Conservation (phyloP, 768 basidiomycete species). For the Lentinula sp. region DNA sequence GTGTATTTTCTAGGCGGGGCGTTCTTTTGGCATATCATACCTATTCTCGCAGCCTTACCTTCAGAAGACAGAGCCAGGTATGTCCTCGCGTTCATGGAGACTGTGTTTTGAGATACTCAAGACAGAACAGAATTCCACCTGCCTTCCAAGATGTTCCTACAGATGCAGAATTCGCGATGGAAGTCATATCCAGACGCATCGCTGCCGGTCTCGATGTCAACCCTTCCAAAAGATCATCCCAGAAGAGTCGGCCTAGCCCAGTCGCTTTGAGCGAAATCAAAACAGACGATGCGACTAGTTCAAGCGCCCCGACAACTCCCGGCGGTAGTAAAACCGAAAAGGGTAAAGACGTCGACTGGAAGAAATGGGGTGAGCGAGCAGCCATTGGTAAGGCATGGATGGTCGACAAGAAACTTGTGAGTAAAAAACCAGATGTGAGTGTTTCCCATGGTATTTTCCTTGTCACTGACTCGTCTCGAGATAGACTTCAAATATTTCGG, state of each 20-base stretch:
- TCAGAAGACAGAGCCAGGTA: slow-evolving; percentile 41
- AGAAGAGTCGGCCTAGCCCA: slow-evolving; percentile 6
- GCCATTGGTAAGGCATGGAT: slow-evolving; percentile 39
- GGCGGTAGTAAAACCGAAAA: background rate
- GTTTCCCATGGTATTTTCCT: background rate
- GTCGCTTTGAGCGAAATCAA: background rate
- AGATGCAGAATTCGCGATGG: slow-evolving; percentile 67
- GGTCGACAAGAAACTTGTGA: slow-evolving; percentile 32
- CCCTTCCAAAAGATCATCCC: slow-evolving; percentile 21
- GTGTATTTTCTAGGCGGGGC: slow-evolving; percentile 40
- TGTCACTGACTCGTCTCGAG: background rate
- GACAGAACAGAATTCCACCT: slow-evolving; percentile 33
- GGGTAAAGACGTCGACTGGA: slow-evolving; percentile 38
- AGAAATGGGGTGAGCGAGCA: slow-evolving; percentile 47
- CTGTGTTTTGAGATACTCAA: background rate
- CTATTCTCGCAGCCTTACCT: slow-evolving; percentile 48
- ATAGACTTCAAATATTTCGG: background rate
- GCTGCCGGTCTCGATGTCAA: slow-evolving; percentile 46
- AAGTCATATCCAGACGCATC: slow-evolving; percentile 56
- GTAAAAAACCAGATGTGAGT: slow-evolving; percentile 26
- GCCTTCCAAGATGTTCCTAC: slow-evolving; percentile 52
- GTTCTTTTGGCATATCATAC: slow-evolving; percentile 59
- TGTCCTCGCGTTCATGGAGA: background rate
- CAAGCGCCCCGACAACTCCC: background rate
- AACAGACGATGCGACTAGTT: background rate